Conservation (phyloP, 257 asterid genomes). For the Solanum paucissectum region DNA sequence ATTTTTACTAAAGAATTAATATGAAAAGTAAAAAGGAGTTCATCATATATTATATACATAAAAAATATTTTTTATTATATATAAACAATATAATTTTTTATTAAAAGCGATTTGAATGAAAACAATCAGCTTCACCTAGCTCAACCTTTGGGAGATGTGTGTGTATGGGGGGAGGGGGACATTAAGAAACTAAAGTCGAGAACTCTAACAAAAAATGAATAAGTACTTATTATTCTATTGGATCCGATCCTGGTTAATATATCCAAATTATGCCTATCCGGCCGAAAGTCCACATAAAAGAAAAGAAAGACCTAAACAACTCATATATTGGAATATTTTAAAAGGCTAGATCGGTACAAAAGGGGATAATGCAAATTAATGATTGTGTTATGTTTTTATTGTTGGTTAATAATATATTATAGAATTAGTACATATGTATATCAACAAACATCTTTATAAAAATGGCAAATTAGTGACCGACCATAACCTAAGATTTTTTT, state of each 20-base stretch:
- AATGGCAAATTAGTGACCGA: background rate
- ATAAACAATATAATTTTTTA: too few relatives aligned
- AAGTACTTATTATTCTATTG: too few relatives aligned
- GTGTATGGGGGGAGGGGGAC: too few relatives aligned
- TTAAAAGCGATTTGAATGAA: fast-evolving
- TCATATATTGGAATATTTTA: background rate
- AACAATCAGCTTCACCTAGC: fast-evolving
- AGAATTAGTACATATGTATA: background rate
- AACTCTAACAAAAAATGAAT: too few relatives aligned
- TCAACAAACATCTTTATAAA: background rate
- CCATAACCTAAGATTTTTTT: background rate
- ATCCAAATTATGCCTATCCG: background rate
- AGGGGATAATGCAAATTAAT: background rate
- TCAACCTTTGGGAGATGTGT: too few relatives aligned
- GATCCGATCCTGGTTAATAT: too few relatives aligned
- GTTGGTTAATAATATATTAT: background rate
- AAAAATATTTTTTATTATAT: too few relatives aligned
- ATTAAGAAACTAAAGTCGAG: too few relatives aligned
- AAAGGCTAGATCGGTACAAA: background rate
- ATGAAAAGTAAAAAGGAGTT: too few relatives aligned
- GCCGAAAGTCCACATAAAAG: background rate
- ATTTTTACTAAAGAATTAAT: too few relatives aligned
- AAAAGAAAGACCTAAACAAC: background rate
- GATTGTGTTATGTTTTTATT: background rate
- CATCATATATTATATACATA: background rate